A percentile compares a stretch with the other conserved stretches of the same genome.
Conservation (phyloP, 2,329 filamentous ascomycete genomes). For the Pseudogymnoascus sp. region DNA sequence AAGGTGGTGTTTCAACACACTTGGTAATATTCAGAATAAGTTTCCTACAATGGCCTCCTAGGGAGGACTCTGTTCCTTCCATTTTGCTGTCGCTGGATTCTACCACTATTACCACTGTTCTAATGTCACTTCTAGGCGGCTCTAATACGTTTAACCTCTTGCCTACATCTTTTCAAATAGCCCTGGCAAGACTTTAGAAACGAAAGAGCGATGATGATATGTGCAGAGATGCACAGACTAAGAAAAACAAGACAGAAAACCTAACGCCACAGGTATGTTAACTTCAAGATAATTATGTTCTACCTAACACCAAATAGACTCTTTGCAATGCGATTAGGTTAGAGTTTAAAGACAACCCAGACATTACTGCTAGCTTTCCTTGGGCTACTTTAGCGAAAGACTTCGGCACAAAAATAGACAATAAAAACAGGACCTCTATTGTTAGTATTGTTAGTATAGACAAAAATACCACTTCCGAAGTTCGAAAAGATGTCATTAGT, state of each 20-base stretch:
- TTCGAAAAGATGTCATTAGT: background rate
- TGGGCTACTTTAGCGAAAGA: background rate
- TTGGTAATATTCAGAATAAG: background rate
- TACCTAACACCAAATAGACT: background rate
- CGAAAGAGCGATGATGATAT: background rate
- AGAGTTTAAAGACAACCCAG: background rate
- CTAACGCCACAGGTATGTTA: background rate
- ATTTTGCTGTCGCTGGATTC: background rate
- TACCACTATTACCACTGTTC: background rate
- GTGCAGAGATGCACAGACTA: background rate
- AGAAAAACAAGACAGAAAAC: background rate
- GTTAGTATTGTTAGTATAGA: too few relatives aligned
- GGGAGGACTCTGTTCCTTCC: background rate
- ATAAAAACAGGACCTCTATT: background rate
- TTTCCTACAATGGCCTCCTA: background rate
- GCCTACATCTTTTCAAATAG: background rate
- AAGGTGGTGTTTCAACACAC: background rate
- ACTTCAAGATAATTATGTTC: background rate
- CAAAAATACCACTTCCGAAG: background rate
- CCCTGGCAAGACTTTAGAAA: background rate
- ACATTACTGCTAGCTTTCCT: background rate
- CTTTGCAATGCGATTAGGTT: background rate
- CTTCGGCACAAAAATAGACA: background rate
- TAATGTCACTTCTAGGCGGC: background rate
- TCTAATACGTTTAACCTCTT: background rate